Percentiles rank a stretch among this genome's conserved stretches.
Evolutionary conservation across 345 rosid genomes (phyloP).

Genomic region (Populus euphratica): DNA sequence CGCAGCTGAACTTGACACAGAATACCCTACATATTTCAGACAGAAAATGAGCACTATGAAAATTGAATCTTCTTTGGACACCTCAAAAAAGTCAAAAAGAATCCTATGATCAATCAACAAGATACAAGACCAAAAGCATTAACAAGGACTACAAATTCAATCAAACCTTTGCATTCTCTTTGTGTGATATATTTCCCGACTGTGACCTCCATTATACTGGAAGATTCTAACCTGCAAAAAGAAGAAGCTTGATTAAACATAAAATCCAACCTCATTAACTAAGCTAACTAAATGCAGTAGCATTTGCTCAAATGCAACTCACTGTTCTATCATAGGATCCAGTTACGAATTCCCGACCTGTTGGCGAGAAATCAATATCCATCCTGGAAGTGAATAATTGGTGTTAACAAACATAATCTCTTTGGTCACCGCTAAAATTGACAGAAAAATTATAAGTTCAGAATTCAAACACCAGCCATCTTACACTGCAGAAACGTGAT

Average conservation of each 20-base stretch:
- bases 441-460: not conserved
- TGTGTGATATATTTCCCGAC: constrained; percentile 87
- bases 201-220: constrained; percentile 86
- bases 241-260: constrained; percentile 2
- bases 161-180: constrained; percentile 97
- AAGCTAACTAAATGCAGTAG: not conserved
- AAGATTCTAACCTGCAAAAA: constrained; percentile 69
- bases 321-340: constrained; percentile 98
- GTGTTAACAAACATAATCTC: not conserved
- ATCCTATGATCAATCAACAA: not conserved
- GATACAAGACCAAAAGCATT: not conserved
- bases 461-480: constrained; percentile 21
- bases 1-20: constrained; percentile 87
- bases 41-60: constrained; percentile 12
- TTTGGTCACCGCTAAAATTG: not conserved
- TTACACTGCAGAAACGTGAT: constrained; percentile 99
- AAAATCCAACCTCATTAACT: not conserved
- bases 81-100: not conserved
- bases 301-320: constrained; percentile 22
- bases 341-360: constrained; percentile 96
- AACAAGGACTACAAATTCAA: not conserved
- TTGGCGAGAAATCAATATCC: constrained; percentile 97
- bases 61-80: not conserved
- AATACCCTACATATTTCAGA: constrained; percentile 57
- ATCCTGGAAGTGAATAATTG: constrained; percentile 43